Conservation (phyloP, 768 basidiomycete genomes). For the Boletus sp. region DNA sequence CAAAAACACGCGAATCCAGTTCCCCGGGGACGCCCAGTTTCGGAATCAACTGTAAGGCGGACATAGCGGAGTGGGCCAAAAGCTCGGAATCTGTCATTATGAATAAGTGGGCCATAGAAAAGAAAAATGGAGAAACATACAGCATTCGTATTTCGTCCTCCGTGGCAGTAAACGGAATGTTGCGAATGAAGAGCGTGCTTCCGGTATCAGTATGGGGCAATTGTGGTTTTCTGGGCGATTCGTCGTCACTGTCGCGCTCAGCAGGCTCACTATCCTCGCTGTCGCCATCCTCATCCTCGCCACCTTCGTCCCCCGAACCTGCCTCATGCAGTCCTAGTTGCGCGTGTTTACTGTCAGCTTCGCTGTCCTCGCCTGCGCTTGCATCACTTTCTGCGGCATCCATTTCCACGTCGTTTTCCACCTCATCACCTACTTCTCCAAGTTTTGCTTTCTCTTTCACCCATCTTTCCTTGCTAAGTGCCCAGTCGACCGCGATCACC, state of each 20-base stretch:
- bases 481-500: slow-evolving; percentile 93
- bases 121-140: slow-evolving; percentile 43
- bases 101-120: background rate
- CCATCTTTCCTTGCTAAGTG: slow-evolving; percentile 91
- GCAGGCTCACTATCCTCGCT: slow-evolving; percentile 17
- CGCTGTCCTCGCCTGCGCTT: slow-evolving; percentile 22
- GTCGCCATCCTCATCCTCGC: slow-evolving; percentile 27
- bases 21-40: slow-evolving; percentile 83
- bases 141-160: slow-evolving; percentile 87
- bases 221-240: slow-evolving; percentile 55
- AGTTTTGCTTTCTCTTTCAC: slow-evolving; percentile 68
- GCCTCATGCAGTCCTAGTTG: slow-evolving; percentile 45
- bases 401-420: slow-evolving; percentile 35
- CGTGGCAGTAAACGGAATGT: slow-evolving; percentile 87
- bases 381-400: slow-evolving; percentile 27
- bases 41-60: slow-evolving; percentile 80
- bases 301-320: slow-evolving; percentile 28
- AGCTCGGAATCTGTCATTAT: slow-evolving; percentile 60
- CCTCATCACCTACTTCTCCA: slow-evolving; percentile 27
- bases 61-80: slow-evolving; percentile 95
- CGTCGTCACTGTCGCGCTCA: slow-evolving; percentile 24
- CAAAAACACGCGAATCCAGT: slow-evolving; percentile 98
- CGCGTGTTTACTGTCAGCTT: slow-evolving; percentile 39
- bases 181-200: slow-evolving; percentile 91
- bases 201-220: slow-evolving; percentile 84